Evolutionary conservation across 1,284 basidiomycete genomes (phyloP), one percentile per base, ranked within the genome.

Genomic region (Peniophora sp.): DNA sequence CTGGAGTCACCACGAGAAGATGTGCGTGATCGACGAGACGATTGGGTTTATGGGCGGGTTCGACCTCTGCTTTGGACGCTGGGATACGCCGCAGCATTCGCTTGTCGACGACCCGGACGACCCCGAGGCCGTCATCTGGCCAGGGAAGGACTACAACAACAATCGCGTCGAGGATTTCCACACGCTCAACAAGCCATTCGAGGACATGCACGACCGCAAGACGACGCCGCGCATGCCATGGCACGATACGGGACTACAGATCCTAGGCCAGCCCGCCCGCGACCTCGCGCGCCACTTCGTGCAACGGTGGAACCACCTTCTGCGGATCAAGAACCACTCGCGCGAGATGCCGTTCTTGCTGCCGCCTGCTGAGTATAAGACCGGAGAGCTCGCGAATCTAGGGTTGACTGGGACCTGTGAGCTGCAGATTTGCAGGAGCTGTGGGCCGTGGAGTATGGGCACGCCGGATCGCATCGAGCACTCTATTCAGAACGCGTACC

Each of bases 1-100:
- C 65, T 99, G 96, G 96, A 93, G 93, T 27, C 94, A 97, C 85
- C 97, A 99, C 69, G 97, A 99, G 72, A 99, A 99, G 68, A 67
- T 99, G 53, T 98, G 96, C 65, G 92, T 98, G 14, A 92, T 99
- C 55, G 97, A 99, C 65, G 92, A 97, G 66, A 86, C 92, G 0
- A 96, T 98, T 57, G 96, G 92, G 0, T 99, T 99, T 69, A 97
- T 95, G 91, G 97, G 97, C 25, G 97, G 97, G 1, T 70, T 99
- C 35, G 97, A 99, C 68, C 76, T 96, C 45, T 97, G 89, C 60
- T 94, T 92, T 60, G 92, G 92, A 43, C 89, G 92, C 62, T 95
- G 92, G 92, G 97, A 99, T 66, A 97, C 96, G 0, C 83, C 96
- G 2, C 93, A 96, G 52, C 97, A 99, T 65, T 82, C 88, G 27